These are phyloP conservation scores for Beverwykella pulmonaria DNA, from an alignment of 495 filamentous ascomycete species.

Conservation along the genomic window DNA sequence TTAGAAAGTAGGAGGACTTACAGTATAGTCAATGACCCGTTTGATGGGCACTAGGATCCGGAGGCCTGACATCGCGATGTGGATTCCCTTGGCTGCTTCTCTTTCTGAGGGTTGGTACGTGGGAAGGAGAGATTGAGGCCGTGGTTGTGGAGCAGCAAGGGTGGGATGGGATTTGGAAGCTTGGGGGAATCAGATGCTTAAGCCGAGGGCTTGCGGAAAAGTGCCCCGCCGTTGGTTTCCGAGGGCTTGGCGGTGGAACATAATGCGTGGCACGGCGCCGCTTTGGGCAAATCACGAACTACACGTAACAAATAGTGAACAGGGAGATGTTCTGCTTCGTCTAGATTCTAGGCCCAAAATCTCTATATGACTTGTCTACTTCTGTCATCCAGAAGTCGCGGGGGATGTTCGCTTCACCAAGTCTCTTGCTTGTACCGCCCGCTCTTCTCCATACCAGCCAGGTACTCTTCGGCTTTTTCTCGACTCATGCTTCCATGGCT, in stretches of 20 bases:
- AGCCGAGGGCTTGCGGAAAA: conserved; percentile 12
- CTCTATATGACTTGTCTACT: not conserved
- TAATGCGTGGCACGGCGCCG: not conserved
- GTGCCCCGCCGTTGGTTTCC: conserved; percentile 17
- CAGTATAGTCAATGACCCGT: conserved; percentile 98
- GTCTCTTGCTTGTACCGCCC: conserved; percentile 80
- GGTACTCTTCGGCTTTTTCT: conserved; percentile 59
- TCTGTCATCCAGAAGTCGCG: not conserved
- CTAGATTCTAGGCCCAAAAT: not conserved
- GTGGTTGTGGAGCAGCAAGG: conserved; percentile 4
- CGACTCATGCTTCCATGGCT: conserved; percentile 47
- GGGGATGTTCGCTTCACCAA: conserved; percentile 52
- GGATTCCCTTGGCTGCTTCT: not conserved
- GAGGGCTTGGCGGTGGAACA: not conserved
- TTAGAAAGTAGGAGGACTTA: conserved; percentile 51
- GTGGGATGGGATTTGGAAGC: conserved; percentile 16
- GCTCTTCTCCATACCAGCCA: conserved; percentile 65
- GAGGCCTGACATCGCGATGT: conserved; percentile 70
- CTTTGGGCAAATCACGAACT: too few relatives aligned
- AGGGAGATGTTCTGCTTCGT: not conserved
- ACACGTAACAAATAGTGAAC: not conserved
- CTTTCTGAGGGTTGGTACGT: not conserved
- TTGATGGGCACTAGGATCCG: conserved; percentile 95
- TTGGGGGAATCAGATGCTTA: not conserved
- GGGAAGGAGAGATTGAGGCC: not conserved